A percentile compares a stretch with the other conserved stretches of the same genome.
These are phyloP conservation scores for Chlorociboria aeruginascens DNA, from an alignment of 495 filamentous ascomycete genomes.

Conservation along the genomic window DNA sequence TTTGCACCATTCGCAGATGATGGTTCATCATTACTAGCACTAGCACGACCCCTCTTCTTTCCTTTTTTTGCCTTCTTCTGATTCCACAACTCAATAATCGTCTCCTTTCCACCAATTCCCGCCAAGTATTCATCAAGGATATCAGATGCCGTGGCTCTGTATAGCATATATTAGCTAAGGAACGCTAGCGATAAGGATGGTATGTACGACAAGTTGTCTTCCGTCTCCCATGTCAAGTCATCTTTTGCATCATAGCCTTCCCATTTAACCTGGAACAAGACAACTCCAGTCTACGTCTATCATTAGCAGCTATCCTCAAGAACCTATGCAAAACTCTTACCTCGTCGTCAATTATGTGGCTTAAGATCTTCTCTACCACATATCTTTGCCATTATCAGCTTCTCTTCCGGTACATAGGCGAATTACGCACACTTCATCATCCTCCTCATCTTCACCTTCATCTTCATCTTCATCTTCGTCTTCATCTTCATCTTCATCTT, in stretches of 20 bases:
- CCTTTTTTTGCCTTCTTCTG: slow-evolving; percentile 22
- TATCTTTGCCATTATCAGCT: slow-evolving; percentile 25
- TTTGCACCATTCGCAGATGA: slow-evolving; percentile 18
- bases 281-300: slow-evolving; percentile 19
- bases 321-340: slow-evolving; percentile 23
- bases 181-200: slow-evolving; percentile 2
- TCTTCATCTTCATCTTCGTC: no score
- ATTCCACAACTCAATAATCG: slow-evolving; percentile 30
- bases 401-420: neutral
- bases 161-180: neutral
- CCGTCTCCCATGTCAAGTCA: slow-evolving; percentile 49
- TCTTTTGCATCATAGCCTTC: slow-evolving; percentile 46
- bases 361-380: slow-evolving; percentile 45
- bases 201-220: slow-evolving; percentile 40
- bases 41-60: slow-evolving; percentile 15
- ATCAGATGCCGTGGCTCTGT: slow-evolving; percentile 28
- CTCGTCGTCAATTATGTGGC: slow-evolving; percentile 36
- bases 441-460: slow-evolving; percentile 25
- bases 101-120: slow-evolving; percentile 39
- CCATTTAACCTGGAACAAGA: slow-evolving; percentile 47
- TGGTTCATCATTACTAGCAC: slow-evolving; percentile 10
- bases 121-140: slow-evolving; percentile 34
- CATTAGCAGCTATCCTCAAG: slow-evolving; percentile 8
- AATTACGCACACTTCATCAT: slow-evolving; percentile 28
- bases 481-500: slow-evolving; percentile 20